Evolutionary conservation across 345 rosid species (phyloP), one percentile per base, ranked within the genome.

Genomic region (Eucalyptus cloeziana): DNA sequence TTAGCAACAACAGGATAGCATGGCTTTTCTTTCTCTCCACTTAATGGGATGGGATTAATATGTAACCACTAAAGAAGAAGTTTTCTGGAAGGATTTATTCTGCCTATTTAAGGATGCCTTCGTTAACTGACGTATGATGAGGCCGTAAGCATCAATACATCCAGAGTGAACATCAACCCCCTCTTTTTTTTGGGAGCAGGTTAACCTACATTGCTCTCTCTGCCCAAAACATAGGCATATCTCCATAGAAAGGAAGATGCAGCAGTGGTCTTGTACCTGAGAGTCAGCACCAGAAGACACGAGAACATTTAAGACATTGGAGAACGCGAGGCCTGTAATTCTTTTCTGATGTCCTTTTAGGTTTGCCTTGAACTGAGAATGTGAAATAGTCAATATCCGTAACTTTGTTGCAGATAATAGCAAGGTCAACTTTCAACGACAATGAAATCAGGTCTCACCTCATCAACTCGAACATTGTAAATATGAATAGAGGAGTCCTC

Each of bases 281-380:
- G 95, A 90, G 88, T 96, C 97, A 44, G 98, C 99, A 79, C 97
- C 98, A 2, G 99, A 95, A 89, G 98, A 97, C 54, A 97, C 95
- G 33, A 97, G 97, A 89, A 96, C 94, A 87, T 95, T 95, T 47
- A 94, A 91, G 13, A 86, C 43, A 88, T 94, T 90, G 43, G 99
- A 97, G 94, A 97, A 97, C 40, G 98, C 97, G 45, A 97, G 98
- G 89, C 99, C 96, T 19, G 98, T 97, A 80, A 97, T 95, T 91
- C 95, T 93, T 89, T 96, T 95, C 90, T 93, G 96, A 92, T 96
- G 97, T 88, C 99, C 98, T 86, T 93, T 95, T 81, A 97, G 88
- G 90, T 91, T 97, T 14, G 93, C 93, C 93, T 94, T 94, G 85
- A 94, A 97, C 99, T 96, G 92, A 37, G 27, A 89, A 90, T 85